Evolutionary conservation across 768 basidiomycete genomes (phyloP).

Genomic region (Tylopilus plumbeoviolaceoides): DNA sequence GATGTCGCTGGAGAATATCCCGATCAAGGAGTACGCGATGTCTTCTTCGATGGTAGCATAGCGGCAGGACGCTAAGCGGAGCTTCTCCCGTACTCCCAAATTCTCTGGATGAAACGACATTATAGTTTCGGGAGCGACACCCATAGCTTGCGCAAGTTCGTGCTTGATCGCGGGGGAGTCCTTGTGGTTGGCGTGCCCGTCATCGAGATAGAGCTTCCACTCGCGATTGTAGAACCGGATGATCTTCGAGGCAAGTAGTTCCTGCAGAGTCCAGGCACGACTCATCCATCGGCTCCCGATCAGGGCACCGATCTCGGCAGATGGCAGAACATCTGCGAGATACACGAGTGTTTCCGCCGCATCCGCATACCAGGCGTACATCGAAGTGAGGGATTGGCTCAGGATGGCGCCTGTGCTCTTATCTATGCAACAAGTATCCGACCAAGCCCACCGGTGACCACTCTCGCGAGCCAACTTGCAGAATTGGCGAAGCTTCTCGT

Average conservation of each 20-base stretch:
- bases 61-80: conserved; percentile 7
- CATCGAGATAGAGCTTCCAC: conserved; percentile 9
- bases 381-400: neutral
- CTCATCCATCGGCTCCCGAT: neutral
- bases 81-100: conserved; percentile 7
- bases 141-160: conserved; percentile 7
- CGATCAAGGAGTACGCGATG: neutral
- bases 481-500: neutral
- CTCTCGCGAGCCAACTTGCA: neutral
- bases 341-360: neutral
- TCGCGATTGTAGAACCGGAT: conserved; percentile 9
- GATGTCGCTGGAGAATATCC: conserved; percentile 10
- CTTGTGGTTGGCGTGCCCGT: conserved; percentile 4
- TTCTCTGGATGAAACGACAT: neutral
- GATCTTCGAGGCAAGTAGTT: conserved; percentile 6
- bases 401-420: neutral
- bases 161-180: conserved; percentile 1
- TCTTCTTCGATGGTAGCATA: conserved; percentile 6
- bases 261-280: neutral
- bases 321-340: neutral
- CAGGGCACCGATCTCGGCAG: neutral
- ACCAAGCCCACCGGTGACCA: neutral
- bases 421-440: neutral
- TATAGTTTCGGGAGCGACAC: neutral
- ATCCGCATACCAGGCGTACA: neutral